Evolutionary conservation across 2,329 filamentous ascomycete species (phyloP), one percentile per base, ranked within the genome.

Genomic region (Penicillium sp.): DNA sequence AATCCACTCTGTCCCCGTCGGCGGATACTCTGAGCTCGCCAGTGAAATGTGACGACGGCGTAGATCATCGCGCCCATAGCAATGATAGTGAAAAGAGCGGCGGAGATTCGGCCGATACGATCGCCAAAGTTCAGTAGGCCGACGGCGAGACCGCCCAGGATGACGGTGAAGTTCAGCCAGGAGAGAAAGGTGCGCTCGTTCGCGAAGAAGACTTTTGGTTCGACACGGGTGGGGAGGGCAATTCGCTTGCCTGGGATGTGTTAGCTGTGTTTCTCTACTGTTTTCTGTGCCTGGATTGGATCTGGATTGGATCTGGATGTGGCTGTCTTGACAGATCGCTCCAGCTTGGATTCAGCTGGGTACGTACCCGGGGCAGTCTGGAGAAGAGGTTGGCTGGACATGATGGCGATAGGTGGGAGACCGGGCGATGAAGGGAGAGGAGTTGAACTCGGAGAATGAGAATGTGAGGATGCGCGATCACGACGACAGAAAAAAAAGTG

Each of bases 151-250:
- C 94, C 94, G 68, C 94, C 94, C 56, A 99, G 89, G 75, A 99
- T 93, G 69, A 99, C 92, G 73, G 92, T 96, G 82, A 97, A 97
- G 84, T 99, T 99, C 69, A 99, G 90, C 94, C 94, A 99, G 76
- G 91, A 96, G 68, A 99, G 86, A 74, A 99, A 99, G 58, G 94
- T 99, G 59, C 94, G 91, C 79, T 99, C 94, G 82, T 99, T 99
- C 78, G 94, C 94, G 82, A 99, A 99, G 85, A 97, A 99, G 80
- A 99, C 94, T 78, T 99, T 99, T 67, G 94, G 94, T 77, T 99
- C 94, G 75, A 99, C 93, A 63, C 94, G 91, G 54, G 93, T 97
- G 51, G 94, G 94, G 60, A 99, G 90, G 67, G 94, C 93, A 72
- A 99, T 97, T 71, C 93, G 91, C 80, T 99, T 99, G 83, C 93